Base-by-base conservation (phyloP, 2,329 filamentous ascomycete genomes). In the Monascus ruber region DNA sequence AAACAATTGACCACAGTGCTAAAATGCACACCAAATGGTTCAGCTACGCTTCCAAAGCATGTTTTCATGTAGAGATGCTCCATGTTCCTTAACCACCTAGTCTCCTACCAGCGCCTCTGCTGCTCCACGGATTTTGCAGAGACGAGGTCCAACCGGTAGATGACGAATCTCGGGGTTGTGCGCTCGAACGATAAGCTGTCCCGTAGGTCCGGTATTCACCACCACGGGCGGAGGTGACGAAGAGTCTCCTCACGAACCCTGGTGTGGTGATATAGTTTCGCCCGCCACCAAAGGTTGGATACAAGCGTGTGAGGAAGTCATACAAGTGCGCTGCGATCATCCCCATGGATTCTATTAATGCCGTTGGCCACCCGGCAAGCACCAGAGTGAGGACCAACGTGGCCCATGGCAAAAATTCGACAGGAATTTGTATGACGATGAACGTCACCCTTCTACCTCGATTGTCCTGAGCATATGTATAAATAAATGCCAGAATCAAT, bases 261-360 rank as follows among this genome's bases (percentile, higher is more conserved):
- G 91, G 91, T 0, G 87, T 91, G 9, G 72, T 69, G 29, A 95
- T 70, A 36, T 81, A 72, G 55, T 88, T 94, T 37, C 69, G 71
- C 0, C 91, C 91, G 40, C 85, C 84, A 27, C 87, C 89, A 56
- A 91, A 91, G 40, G 84, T 78, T 4, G 91, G 91, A 71, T 87
- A 96, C 33, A 95, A 73, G 36, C 85, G 76, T 2, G 84, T 86
- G 36, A 95, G 62, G 56, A 96, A 98, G 58, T 96, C 85, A 63
- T 86, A 94, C 17, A 91, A 55, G 59, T 98, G 91, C 4, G 88
- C 88, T 8, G 88, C 85, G 33, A 94, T 47, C 7, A 98, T 71
- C n/a, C 91, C 91, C 28, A 77, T 84, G 4, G 77, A 61, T 54
- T 93, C 79, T 4, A 79, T 53, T 40, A 83, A 56, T 7, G 83